Base-by-base conservation (phyloP, 2,329 filamentous ascomycete genomes). In the Albifimbria verrucaria region DNA sequence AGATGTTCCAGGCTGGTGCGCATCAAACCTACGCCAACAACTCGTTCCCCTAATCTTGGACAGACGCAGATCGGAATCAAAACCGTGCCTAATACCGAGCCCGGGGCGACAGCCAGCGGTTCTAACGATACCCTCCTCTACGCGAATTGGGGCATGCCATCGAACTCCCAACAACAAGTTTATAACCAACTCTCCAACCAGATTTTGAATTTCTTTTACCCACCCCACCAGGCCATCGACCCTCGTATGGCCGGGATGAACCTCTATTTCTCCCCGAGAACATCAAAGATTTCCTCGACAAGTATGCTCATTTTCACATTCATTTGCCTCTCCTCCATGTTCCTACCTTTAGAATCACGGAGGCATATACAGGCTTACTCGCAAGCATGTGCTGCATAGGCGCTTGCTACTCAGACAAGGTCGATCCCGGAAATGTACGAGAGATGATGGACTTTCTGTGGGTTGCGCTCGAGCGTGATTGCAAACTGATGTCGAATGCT, bases 1-100 rank as follows among this genome's bases (percentile, higher is more conserved):
- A 87, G 69, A 88, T 91, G 84, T 90, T 90, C 77, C 87, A 86
- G 76, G 73, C 85, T 76, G 85, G 85, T 80, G 79, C 82, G 75
- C 82, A 87, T 72, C 77, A 84, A 73, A 77, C 79, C 72, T 85
- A 83, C 73, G 80, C 82, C 77, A 81, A 77, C 73, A 76, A 76
- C 69, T 77, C 80, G 68, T 85, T 82, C 74, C 75, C 74, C 86
- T 79, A 86, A 86, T 78, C 77, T 81, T 80, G 79, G 81, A 72
- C 80, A 86, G 76, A 84, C 78, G 72, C 86, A 86, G 79, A 87
- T 83, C 77, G 79, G 76, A 77, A 82, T 81, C 78, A 88, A 87
- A 79, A 77, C 76, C 74, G 87, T 85, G 73, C 82, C 79, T 78
- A 82, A 77, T 69, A 69, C 75, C 68, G 76, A 79, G 63, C 64